Conservation (phyloP, 1,284 basidiomycete species). For the Fomitopsis schrenkii region DNA sequence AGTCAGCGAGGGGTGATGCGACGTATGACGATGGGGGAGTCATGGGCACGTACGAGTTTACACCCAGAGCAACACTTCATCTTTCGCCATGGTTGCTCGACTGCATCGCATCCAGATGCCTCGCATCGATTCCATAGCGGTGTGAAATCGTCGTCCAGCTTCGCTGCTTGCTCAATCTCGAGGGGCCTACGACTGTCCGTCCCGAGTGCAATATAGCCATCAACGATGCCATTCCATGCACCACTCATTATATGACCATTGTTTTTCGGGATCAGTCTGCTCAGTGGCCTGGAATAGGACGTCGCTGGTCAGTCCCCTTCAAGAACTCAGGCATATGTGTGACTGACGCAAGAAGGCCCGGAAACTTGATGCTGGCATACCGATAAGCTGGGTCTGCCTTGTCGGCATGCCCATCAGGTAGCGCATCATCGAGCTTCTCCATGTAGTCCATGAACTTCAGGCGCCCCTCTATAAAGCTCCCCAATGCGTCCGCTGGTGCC, state of each 20-base stretch:
- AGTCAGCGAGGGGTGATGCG: too few relatives aligned
- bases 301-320: neutral
- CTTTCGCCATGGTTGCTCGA: neutral
- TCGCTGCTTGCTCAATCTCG: conserved; percentile 10
- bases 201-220: conserved; percentile 10
- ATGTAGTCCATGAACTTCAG: too few relatives aligned
- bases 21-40: neutral
- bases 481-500: too few relatives aligned
- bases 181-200: neutral
- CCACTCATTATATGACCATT: neutral
- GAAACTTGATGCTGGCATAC: too few relatives aligned
- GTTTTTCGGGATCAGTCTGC: neutral
- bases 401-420: too few relatives aligned
- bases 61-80: neutral
- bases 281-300: neutral
- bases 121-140: conserved; percentile 9
- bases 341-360: too few relatives aligned
- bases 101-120: neutral
- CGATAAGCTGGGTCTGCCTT: too few relatives aligned
- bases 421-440: too few relatives aligned
- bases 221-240: conserved; percentile 10
- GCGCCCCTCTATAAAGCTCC: too few relatives aligned
- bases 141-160: conserved; percentile 6
- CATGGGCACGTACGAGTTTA: neutral
- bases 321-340: too few relatives aligned